These are phyloP conservation scores for Microdochium bolleyi DNA, from an alignment of 2,329 filamentous ascomycete genomes.

Conservation along the genomic window DNA sequence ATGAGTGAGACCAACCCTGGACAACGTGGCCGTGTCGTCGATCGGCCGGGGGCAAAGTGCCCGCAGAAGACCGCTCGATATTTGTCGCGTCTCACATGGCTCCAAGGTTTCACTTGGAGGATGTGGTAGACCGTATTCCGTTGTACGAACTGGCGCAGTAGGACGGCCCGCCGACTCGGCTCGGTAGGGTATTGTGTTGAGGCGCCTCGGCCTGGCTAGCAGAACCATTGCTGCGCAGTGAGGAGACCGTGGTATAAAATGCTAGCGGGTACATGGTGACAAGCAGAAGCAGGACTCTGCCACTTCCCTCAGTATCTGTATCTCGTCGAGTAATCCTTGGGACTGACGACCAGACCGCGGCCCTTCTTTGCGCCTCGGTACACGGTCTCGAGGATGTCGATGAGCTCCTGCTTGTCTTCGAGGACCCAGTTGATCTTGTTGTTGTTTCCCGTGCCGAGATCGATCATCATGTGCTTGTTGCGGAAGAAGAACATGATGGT, in stretches of 20 bases:
- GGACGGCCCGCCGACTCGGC: too few species aligned
- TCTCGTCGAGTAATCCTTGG: conserved; percentile 57
- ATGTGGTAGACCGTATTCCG: too few species aligned
- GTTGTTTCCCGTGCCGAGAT: conserved; percentile 97
- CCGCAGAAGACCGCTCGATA: background rate
- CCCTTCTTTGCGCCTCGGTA: conserved; percentile 99
- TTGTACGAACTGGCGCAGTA: too few species aligned
- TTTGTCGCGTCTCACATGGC: too few species aligned
- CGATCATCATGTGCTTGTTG: conserved; percentile 98
- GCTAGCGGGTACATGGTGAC: too few species aligned
- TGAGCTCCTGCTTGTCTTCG: conserved; percentile 96
- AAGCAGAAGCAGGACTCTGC: too few species aligned
- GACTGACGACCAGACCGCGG: conserved; percentile 88
- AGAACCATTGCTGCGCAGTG: too few species aligned
- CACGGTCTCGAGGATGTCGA: conserved; percentile 97
- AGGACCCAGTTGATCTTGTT: conserved; percentile 97
- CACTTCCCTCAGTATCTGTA: conserved; percentile 19
- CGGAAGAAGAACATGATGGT: conserved; percentile 97
- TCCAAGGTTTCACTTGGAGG: too few species aligned
- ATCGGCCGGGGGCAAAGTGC: background rate
- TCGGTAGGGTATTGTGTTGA: too few species aligned
- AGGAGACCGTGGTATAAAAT: too few species aligned
- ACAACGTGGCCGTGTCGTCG: background rate
- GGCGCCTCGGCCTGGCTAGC: too few species aligned
- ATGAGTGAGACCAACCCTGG: background rate